Percentiles rank a stretch among this genome's conserved stretches.
These are phyloP conservation scores for Styphnolobium japonicum DNA, from an alignment of 306 rosid genomes.

Conservation along the genomic window DNA sequence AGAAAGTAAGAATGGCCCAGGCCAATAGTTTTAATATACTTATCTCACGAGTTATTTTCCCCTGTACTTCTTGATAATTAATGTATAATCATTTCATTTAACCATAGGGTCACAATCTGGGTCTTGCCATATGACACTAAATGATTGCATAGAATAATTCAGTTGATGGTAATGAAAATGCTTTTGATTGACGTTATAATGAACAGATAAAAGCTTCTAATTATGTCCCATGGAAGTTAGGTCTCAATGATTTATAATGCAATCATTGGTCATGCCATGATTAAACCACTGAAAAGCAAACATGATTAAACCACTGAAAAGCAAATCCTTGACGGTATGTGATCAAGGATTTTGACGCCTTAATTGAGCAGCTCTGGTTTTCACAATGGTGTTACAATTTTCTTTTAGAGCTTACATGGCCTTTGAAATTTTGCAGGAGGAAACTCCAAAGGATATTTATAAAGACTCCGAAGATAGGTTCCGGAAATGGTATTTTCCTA, in stretches of 20 bases:
- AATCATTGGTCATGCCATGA: background rate
- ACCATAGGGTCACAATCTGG: background rate
- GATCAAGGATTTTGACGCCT: background rate
- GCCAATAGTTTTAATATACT: too few species aligned
- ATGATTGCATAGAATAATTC: background rate
- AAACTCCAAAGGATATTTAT: constrained; percentile 58
- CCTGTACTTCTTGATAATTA: background rate
- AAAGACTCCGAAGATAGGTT: constrained; percentile 75
- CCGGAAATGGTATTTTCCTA: constrained; percentile 66
- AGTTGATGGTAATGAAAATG: background rate
- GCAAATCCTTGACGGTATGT: background rate
- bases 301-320: background rate
- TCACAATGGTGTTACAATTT: background rate
- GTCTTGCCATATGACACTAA: background rate
- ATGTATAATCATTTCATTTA: background rate
- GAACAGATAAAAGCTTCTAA: background rate
- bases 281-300: background rate
- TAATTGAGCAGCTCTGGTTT: background rate
- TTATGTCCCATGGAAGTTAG: too few species aligned
- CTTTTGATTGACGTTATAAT: background rate
- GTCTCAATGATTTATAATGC: background rate
- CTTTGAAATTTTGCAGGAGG: constrained; percentile 50
- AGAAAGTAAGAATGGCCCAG: background rate
- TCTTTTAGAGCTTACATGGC: background rate
- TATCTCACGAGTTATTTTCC: background rate